Evolutionary conservation across 768 basidiomycete genomes (phyloP), one percentile per base, ranked within the genome.

Genomic region (Podaxis carcinomalis): DNA sequence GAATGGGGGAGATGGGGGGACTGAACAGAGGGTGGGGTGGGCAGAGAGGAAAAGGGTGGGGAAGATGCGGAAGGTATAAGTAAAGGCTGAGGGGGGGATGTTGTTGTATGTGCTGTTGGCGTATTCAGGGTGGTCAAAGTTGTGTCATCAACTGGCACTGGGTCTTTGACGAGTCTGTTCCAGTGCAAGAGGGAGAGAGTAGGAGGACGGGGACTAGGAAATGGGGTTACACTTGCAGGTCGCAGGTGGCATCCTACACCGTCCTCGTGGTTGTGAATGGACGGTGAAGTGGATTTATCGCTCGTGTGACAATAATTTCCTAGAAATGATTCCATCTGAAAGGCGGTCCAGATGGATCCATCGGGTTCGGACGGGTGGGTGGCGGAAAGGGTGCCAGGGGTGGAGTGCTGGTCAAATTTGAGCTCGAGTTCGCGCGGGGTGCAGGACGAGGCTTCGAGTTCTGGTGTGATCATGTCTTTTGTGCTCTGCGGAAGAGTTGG

Each of bases 271-370:
- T 21, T 16, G 51, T 60, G 32, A 53, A 53, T 21, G 40, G 51
- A 46, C 3, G 51, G 58, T 53, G 50, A 28, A 32, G 32, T 28
- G 32, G 52, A 13, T 14, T 35, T 59, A 21, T 13, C 25, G 51
- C 6, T 47, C 28, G 19, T 53, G 52, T 50, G 42, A 50, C 51
- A 47, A 35, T 61, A 61, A 28, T 47, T 47, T 21, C 44, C 59
- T 16, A 61, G 32, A n/a, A 61, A 61, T 3, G 59, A 54, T 10
- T 54, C 59, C 52, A 61, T 37, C 28, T 54, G 59, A 49, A 61
- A 61, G 42, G 59, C 52, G 51, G 25, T 47, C 59, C 59, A 61
- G 32, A 61, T 47, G 9, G 59, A 61, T 4, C 27, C n/a, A 27
- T 60, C 59, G 42, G 59, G 14, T 2, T 58, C 56, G 7, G 56